Evolutionary conservation across 148 eudicot genomes (phyloP), one percentile per base, ranked within the genome.

Genomic region (Persicaria maculosa): DNA sequence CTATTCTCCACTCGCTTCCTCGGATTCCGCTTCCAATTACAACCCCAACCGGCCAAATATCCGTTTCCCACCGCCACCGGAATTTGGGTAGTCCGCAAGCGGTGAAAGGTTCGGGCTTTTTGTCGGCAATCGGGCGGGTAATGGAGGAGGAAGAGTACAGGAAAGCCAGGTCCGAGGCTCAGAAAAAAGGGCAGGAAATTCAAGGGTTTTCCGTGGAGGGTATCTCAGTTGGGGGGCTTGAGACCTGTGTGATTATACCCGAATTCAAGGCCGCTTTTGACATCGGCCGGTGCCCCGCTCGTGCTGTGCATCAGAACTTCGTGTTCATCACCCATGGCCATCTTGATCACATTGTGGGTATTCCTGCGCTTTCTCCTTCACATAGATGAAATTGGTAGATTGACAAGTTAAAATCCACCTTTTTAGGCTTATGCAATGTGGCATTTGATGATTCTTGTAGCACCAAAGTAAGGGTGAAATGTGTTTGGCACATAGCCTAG

Each of bases 91-190:
- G 75, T 4, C 52, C 73, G 12, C 73, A 59, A 16, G 82, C 88
- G 68, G 52, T 73, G 1, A 79, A 84, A 73, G 80, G 82, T 50
- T 79, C 94, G 15, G 89, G 89, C 5, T 83, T 91, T 74, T 76
- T 91, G 46, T 83, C 98, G 2, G 87, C 90, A 71, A 87, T 94
- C 53, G 92, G 93, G 55, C 80, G 81, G 6, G 96, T 93, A 50
- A 91, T 94, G 43, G 98, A 93, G 48, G 96, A 89, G 54, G 97
- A 91, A 79, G 97, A 94, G 87, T 94, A 91, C 78, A 81, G 97
- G 15, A 94, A 88, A 73, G 97, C 96, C 0, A 86, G 96, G 68
- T 93, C 88, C 10, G 97, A 91, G 74, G 97, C 90, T 8, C 79
- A 86, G 57, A 81, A 83, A 11, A 92, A 86, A 72, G 90, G 91